phyloP scores from a whole-genome alignment of 257 asterid species.

The Schizonepeta tenuifolia region DNA sequence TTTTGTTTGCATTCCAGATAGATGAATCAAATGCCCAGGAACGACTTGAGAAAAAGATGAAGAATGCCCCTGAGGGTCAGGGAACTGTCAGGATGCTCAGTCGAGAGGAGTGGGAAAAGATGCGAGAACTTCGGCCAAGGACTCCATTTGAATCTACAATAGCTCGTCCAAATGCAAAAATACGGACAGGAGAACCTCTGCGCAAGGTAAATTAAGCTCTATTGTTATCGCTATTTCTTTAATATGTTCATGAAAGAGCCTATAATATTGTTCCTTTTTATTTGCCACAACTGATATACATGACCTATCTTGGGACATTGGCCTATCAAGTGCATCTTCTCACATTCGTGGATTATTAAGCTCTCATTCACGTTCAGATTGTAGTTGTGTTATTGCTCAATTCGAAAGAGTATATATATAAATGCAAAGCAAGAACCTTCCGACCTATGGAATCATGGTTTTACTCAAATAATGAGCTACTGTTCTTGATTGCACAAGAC shows the following conservation, averaged over 20 bases:
- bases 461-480: neutral
- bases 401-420: neutral
- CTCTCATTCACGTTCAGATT: neutral
- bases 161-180: slow-evolving; percentile 72
- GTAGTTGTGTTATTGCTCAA: neutral
- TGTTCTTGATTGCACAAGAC: neutral
- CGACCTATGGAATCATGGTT: neutral
- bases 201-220: slow-evolving; percentile 42
- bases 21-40: slow-evolving; percentile 81
- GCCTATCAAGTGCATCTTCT: neutral
- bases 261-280: neutral
- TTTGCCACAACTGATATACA: neutral
- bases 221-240: neutral
- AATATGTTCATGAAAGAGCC: neutral
- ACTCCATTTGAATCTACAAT: slow-evolving; percentile 88
- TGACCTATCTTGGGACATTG: neutral
- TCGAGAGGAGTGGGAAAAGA: slow-evolving; percentile 89
- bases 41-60: slow-evolving; percentile 67
- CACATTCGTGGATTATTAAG: neutral
- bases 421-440: neutral
- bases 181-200: slow-evolving; percentile 61
- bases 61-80: slow-evolving; percentile 87
- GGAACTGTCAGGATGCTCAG: slow-evolving; percentile 90
- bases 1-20: slow-evolving; percentile 53
- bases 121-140: slow-evolving; percentile 76